Percentiles rank a stretch among this genome's conserved stretches.
Evolutionary conservation across 2,329 filamentous ascomycete genomes (phyloP).

Genomic region (Aurifilum marmelostoma): DNA sequence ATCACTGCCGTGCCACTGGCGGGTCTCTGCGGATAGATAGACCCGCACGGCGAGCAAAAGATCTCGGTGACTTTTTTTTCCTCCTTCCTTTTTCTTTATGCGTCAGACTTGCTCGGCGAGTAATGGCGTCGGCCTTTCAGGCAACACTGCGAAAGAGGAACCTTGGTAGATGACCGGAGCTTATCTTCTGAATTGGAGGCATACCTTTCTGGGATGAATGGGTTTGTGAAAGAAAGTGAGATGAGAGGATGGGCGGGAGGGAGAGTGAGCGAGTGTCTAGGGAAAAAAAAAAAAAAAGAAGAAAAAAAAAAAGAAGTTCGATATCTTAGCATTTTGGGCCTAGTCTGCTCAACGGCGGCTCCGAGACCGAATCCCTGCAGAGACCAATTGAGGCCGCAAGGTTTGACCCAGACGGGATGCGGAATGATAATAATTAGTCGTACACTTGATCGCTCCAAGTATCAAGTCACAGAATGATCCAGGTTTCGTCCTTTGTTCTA

Average conservation of each 20-base stretch:
- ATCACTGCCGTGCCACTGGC: background rate
- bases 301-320: slow-evolving; percentile 1
- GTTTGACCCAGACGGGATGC: slow-evolving; percentile 2
- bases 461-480: no score
- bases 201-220: background rate
- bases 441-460: no score
- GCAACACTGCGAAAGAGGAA: background rate
- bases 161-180: background rate
- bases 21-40: no score
- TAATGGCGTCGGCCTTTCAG: background rate
- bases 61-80: slow-evolving; percentile 9
- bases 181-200: background rate
- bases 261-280: background rate
- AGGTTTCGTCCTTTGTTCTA: background rate
- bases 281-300: slow-evolving; percentile 2
- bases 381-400: background rate
- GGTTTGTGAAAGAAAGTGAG: background rate
- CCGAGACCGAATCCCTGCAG: slow-evolving; percentile 12
- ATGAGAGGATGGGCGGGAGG: background rate
- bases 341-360: slow-evolving; percentile 4
- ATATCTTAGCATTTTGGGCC: background rate
- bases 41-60: background rate
- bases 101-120: slow-evolving; percentile 11
- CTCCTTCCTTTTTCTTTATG: background rate
- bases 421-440: no score